phyloP scores from a whole-genome alignment of 2,329 filamentous ascomycete genomes.

The Huntiella bhutanensis region DNA sequence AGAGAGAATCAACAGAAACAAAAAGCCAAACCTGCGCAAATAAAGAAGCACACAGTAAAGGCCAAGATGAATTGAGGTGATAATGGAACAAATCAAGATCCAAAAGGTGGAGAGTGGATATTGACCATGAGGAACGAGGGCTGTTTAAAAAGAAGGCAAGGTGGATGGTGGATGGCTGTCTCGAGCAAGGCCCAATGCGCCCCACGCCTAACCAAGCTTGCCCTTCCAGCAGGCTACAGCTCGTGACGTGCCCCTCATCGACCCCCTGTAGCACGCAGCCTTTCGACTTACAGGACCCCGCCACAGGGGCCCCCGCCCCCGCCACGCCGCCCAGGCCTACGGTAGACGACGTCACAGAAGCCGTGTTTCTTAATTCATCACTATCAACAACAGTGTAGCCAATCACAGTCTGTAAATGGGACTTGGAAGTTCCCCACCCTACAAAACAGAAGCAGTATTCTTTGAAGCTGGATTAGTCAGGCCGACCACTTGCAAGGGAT shows the following conservation, averaged over 20 bases:
- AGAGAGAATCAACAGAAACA: neutral
- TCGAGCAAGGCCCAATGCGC: neutral
- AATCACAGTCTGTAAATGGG: neutral
- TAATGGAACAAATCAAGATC: slow-evolving; percentile 2
- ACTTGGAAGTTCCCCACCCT: too few relatives aligned
- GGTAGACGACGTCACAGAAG: neutral
- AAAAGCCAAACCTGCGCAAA: neutral
- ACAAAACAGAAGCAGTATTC: too few relatives aligned
- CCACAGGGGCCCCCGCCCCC: too few relatives aligned
- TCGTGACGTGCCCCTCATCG: neutral
- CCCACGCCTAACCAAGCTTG: neutral
- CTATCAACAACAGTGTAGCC: neutral
- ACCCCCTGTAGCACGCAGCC: too few relatives aligned
- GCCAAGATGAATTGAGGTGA: slow-evolving; percentile 1
- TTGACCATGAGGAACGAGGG: slow-evolving; percentile 1
- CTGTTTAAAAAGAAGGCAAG: neutral
- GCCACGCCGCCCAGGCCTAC: too few relatives aligned
- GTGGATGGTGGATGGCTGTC: too few relatives aligned
- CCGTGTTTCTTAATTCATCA: slow-evolving; percentile 2
- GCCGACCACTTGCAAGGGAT: too few relatives aligned
- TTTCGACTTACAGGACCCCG: too few relatives aligned
- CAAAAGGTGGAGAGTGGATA: slow-evolving; percentile 1
- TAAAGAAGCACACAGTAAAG: slow-evolving; percentile 2
- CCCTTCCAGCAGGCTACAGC: neutral
- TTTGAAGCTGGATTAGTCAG: too few relatives aligned